Evolutionary conservation across 768 basidiomycete genomes (phyloP), one percentile per base, ranked within the genome.

Genomic region (Mycena galericulata): DNA sequence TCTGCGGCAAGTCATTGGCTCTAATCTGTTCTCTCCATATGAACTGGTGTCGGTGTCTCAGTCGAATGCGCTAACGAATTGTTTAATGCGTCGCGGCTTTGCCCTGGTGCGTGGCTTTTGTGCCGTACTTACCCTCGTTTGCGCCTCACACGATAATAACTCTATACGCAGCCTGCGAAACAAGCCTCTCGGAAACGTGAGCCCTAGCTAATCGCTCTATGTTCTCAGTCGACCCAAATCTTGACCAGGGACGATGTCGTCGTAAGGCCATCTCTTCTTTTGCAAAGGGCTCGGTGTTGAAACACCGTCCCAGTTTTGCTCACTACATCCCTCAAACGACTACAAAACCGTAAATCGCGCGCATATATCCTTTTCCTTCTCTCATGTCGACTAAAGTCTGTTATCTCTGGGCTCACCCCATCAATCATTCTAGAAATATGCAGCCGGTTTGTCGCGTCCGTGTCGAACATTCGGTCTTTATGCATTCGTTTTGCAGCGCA

Each of bases 41-140:
- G 47, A 57, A 24, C 46, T 55, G 8, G 55, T 54, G 27, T 49
- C 24, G 68, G n/a, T 8, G 41, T 62, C 67, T 3, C 54, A 93
- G 94, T 94, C 61, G 90, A 92, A 29, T 96, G 94, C 76, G 94
- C 94, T 27, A 94, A 93, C 74, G 92, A 94, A 75, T 77, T 94
- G 32, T 96, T 96, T 79, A 92, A n/a, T n/a, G n/a, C n/a, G n/a
- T n/a, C n/a, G n/a, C n/a, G n/a, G n/a, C n/a, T n/a, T n/a, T n/a
- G n/a, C 76, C 94, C 94, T 73, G 94, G 93, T 89, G 75, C 57
- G 75, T 62, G n/a, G 24, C 57, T 20, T 9, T 5, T 45, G 18
- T 15, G 14, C n/a, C n/a, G n/a, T n/a, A n/a, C n/a, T n/a, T n/a
- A n/a, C n/a, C n/a, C n/a, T 24, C 30, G 5, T 26, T 8, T 26